Evolutionary conservation across 176 grass and related monocot genomes (phyloP), one percentile per base, ranked within the genome.

Genomic region (Phyllostachys edulis): DNA sequence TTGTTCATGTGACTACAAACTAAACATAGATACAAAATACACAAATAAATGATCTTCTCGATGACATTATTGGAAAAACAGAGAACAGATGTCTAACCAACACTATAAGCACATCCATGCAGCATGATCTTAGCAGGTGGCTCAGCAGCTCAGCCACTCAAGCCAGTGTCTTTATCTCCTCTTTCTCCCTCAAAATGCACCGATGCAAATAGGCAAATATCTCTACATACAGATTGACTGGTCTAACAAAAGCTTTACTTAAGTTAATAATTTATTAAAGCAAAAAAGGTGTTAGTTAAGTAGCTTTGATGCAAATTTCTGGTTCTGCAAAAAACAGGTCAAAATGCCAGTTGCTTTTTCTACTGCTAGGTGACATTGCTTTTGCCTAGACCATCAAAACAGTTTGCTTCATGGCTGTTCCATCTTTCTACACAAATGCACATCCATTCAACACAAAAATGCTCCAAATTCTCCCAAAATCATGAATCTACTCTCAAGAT

Each of bases 11-110:
- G 55, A 63, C 75, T 87, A 90, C 41, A 61, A 76, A 55, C 89
- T 84, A 84, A 62, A 80, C 63, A 80, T 54, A 80, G 85, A 71
- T 84, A 87, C 49, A 90, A 26, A 83, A 86, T 87, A 75, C 50
- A 80, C n/a, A 34, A 73, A 51, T 34, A 78, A 38, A 74, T 83
- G 27, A 2, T 78, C 20, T 77, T 90, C 26, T 74, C 14, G 6
- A 78, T 75, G 20, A 79, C 29, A 20, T 90, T 90, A 87, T 90
- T 90, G 20, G 71, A 63, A 65, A 86, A 73, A 36, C 5, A 76
- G 41, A 90, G 23, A 84, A 63, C 40, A 83, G 5, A 73, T 67
- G 38, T 17, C 84, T 83, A 78, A 86, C 39, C 24, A 65, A 82
- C 29, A 60, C 80, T 80, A 61, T 23, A n/a, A n/a, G n/a, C n/a